Evolutionary conservation across 352 stramenopile genomes (phyloP).

Genomic region (Phytophthora podocarpi): DNA sequence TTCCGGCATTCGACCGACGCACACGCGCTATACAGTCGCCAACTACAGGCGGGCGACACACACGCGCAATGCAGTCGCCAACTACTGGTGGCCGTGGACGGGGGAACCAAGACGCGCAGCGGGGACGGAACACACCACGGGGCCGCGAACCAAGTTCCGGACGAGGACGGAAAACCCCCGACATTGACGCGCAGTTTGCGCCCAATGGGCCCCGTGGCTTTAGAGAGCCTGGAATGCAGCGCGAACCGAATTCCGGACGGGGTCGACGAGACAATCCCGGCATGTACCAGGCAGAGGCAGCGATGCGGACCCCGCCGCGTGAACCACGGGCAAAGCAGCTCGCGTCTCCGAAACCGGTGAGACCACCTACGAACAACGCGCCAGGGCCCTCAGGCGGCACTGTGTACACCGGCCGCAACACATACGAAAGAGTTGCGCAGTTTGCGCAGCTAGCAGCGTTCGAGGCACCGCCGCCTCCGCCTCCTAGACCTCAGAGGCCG

Average conservation of each 20-base stretch:
- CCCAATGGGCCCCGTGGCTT: slow-evolving; percentile 7
- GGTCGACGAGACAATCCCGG: slow-evolving; percentile 9
- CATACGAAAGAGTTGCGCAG: slow-evolving; percentile 28
- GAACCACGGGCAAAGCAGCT: slow-evolving; percentile 17
- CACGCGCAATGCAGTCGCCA: slow-evolving; percentile 24
- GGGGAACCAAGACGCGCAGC: neutral
- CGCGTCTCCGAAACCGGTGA: slow-evolving; percentile 15
- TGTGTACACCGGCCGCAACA: slow-evolving; percentile 33
- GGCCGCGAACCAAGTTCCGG: neutral
- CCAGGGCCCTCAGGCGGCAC: slow-evolving; percentile 19
- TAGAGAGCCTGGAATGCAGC: slow-evolving; percentile 7
- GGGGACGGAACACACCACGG: slow-evolving; percentile 3
- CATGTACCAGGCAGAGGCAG: slow-evolving; percentile 11
- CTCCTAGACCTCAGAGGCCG: slow-evolving; percentile 26
- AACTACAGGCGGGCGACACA: slow-evolving; percentile 4
- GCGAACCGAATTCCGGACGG: slow-evolving; percentile 24
- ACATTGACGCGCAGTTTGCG: slow-evolving; percentile 18
- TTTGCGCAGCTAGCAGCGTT: slow-evolving; percentile 42
- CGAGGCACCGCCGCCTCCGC: slow-evolving; percentile 27
- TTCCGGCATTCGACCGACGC: slow-evolving; percentile 38
- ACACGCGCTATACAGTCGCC: slow-evolving; percentile 27
- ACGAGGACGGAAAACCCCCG: slow-evolving; percentile 4
- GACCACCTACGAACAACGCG: slow-evolving; percentile 10
- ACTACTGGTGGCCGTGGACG: neutral
- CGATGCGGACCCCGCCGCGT: slow-evolving; percentile 6